Percentiles rank a stretch among this genome's conserved stretches.
phyloP scores from a whole-genome alignment of 1,139 yeast genomes.

The Kluyveromyces sp. region DNA sequence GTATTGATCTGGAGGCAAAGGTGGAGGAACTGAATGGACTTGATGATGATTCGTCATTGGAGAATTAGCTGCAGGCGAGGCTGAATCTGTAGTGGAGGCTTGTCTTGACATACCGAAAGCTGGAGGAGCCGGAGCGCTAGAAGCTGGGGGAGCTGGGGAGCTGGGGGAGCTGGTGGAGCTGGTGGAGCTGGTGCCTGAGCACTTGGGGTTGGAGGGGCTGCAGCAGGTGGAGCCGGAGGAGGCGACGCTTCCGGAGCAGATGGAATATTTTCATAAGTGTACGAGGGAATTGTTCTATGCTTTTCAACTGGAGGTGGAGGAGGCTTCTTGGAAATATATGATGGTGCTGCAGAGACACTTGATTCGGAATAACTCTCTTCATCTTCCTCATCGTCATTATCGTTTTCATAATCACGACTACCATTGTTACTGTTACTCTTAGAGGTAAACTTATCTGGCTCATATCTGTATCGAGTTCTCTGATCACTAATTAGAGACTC shows the following conservation, averaged over 20 bases:
- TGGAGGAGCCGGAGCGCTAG: neutral
- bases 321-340: neutral
- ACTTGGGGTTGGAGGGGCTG: slow-evolving; percentile 2
- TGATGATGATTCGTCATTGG: slow-evolving; percentile 4
- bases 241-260: slow-evolving; percentile 11
- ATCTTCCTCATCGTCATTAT: slow-evolving; percentile 1
- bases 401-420: too few relatives aligned
- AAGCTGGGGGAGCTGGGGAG: slow-evolving; percentile 15
- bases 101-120: too few relatives aligned
- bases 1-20: slow-evolving; percentile 13
- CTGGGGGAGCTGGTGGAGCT: slow-evolving; percentile 1
- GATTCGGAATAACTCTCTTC: neutral
- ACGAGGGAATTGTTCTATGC: slow-evolving; percentile 46
- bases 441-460: slow-evolving; percentile 5
- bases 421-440: neutral
- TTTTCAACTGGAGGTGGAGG: slow-evolving; percentile 22
- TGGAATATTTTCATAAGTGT: slow-evolving; percentile 4
- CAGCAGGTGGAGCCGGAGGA: slow-evolving; percentile 18
- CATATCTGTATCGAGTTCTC: slow-evolving; percentile 28
- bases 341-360: neutral
- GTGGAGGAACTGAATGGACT: slow-evolving; percentile 16
- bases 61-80: neutral
- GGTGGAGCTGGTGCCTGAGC: slow-evolving; percentile 11
- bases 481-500: slow-evolving; percentile 29
- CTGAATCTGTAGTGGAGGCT: neutral